These are phyloP conservation scores for Aspergillus brasiliensis DNA, from an alignment of 2,329 filamentous ascomycete genomes.

Conservation along the genomic window DNA sequence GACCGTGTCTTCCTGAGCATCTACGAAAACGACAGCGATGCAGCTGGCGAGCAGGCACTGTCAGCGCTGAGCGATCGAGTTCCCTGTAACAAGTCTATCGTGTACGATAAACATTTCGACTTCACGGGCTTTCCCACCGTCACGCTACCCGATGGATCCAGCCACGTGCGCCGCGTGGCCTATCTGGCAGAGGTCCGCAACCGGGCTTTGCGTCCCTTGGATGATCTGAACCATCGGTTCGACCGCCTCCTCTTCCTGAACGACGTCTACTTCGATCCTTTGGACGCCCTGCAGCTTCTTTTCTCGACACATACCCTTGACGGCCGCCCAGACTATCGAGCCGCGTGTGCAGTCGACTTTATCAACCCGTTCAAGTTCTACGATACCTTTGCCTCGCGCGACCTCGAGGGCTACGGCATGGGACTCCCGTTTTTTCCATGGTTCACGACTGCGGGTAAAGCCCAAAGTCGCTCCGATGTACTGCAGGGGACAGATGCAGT, in stretches of 20 bases:
- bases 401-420: constrained; percentile 67
- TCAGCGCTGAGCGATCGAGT: constrained; percentile 51
- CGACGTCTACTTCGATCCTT: constrained; percentile 64
- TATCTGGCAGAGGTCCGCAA: constrained; percentile 74
- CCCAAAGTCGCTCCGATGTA: constrained; percentile 61
- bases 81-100: constrained; percentile 54
- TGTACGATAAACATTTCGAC: constrained; percentile 62
- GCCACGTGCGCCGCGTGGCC: constrained; percentile 67
- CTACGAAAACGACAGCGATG: constrained; percentile 70
- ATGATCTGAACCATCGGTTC: constrained; percentile 49
- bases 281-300: constrained; percentile 61
- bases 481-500: constrained; percentile 60
- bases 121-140: constrained; percentile 59
- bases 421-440: constrained; percentile 72
- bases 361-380: constrained; percentile 73
- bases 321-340: constrained; percentile 62
- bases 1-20: constrained; percentile 71
- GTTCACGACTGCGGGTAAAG: constrained; percentile 58
- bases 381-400: constrained; percentile 72
- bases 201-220: constrained; percentile 65
- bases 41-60: constrained; percentile 57
- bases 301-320: constrained; percentile 58
- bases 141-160: constrained; percentile 62
- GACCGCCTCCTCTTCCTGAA: constrained; percentile 65
- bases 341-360: constrained; percentile 73